Evolutionary conservation across 78 protist genomes (phyloP).

Genomic region (Parvularia atlantis): DNA sequence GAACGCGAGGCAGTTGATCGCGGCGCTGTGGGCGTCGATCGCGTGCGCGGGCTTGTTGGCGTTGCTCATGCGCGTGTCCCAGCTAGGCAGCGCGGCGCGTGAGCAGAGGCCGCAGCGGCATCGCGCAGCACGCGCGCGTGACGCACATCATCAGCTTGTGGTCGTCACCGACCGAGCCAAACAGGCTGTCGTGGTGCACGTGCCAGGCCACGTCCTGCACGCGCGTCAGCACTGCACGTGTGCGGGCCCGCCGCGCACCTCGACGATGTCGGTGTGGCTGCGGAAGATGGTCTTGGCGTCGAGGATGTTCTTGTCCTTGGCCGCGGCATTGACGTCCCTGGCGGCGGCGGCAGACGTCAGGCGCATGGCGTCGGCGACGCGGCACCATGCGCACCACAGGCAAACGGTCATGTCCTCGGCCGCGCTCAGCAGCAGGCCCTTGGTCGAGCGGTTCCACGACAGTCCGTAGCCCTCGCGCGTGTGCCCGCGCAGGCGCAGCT

Average conservation of each 20-base stretch:
- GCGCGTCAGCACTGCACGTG: neutral
- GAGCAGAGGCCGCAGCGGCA: neutral
- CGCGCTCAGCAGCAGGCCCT: conserved; percentile 64
- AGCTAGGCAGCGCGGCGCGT: conserved; percentile 24
- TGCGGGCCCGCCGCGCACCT: neutral
- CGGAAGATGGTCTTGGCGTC: conserved; percentile 11
- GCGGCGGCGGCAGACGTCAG: too few species aligned
- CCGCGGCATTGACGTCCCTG: neutral
- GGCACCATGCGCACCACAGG: conserved; percentile 47
- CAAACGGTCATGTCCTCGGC: conserved; percentile 80
- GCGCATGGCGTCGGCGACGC: too few species aligned
- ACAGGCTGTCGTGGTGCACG: conserved; percentile 37
- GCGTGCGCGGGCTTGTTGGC: neutral
- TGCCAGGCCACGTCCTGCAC: conserved; percentile 83
- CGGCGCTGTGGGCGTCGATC: conserved; percentile 58
- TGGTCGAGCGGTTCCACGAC: conserved; percentile 64
- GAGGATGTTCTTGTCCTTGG: neutral
- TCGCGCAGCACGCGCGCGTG: neutral
- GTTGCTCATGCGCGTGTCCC: conserved; percentile 38
- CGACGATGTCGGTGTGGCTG: conserved; percentile 50
- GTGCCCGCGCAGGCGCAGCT: conserved; percentile 70
- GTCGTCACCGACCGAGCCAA: conserved; percentile 87
- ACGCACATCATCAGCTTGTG: conserved; percentile 39
- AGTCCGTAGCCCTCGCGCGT: conserved; percentile 94
- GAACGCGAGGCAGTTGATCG: conserved; percentile 78